A percentile compares a stretch with the other conserved stretches of the same genome.
Conservation (phyloP, 2,329 filamentous ascomycete genomes). For the Beauveria sp. region DNA sequence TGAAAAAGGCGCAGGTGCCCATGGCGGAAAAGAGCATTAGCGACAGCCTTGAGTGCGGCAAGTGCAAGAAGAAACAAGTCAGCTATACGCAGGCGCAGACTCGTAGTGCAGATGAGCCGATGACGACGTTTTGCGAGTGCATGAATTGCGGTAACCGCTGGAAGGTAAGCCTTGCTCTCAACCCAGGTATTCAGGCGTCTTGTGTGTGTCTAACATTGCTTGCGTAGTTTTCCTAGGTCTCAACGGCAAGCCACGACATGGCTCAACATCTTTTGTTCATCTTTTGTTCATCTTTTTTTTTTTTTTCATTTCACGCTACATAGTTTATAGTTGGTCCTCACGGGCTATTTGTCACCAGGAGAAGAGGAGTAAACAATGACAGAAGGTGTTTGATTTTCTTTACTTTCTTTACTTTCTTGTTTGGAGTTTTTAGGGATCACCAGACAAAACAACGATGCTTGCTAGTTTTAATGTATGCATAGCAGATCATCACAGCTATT, state of each 20-base stretch:
- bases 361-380: conserved; percentile 1
- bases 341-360: not conserved
- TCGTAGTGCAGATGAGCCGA: conserved; percentile 87
- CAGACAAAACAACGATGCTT: conserved; percentile 1
- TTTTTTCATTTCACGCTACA: conserved; percentile 12
- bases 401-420: not conserved
- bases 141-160: conserved; percentile 62
- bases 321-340: not conserved
- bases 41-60: conserved; percentile 79
- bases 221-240: not conserved
- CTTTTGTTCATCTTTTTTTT: not conserved
- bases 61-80: conserved; percentile 89
- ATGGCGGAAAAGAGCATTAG: conserved; percentile 87
- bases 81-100: conserved; percentile 96
- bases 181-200: no score
- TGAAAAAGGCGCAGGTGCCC: conserved; percentile 94
- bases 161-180: conserved; percentile 48
- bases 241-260: not conserved
- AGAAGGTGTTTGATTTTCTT: conserved; percentile 5
- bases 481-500: not conserved
- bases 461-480: conserved; percentile 6
- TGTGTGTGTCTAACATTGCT: not conserved
- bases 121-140: conserved; percentile 70
- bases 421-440: not conserved
- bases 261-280: not conserved